These are phyloP conservation scores for Hemisphaericaspora xylofermentans DNA, from an alignment of 1,139 yeast genomes.

Conservation along the genomic window DNA sequence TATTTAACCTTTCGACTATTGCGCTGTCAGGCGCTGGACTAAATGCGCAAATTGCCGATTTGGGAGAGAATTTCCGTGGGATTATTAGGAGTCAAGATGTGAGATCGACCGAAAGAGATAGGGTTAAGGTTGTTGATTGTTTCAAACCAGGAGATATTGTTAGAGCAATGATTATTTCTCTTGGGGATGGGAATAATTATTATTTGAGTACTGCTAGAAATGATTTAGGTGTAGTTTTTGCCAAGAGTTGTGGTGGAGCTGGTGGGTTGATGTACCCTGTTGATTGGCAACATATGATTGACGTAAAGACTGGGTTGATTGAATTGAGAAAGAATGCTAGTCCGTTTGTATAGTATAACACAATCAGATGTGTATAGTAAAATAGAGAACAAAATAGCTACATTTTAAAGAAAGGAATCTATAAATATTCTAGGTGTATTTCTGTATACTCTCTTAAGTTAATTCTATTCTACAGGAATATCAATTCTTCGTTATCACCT, in stretches of 20 bases:
- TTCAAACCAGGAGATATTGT: conserved; percentile 93
- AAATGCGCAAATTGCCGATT: conserved; percentile 53
- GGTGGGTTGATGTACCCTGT: conserved; percentile 86
- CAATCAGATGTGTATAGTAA: neutral
- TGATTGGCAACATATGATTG: conserved; percentile 95
- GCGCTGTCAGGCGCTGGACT: conserved; percentile 39
- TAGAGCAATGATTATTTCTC: conserved; percentile 74
- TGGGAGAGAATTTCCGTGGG: conserved; percentile 92
- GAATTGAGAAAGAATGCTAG: conserved; percentile 92
- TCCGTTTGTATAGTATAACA: conserved; percentile 47
- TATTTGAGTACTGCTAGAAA: conserved; percentile 87
- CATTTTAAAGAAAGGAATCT: neutral
- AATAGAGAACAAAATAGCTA: neutral
- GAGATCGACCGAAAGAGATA: conserved; percentile 87
- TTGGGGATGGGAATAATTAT: conserved; percentile 93
- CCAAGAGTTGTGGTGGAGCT: conserved; percentile 64
- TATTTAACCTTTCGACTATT: conserved; percentile 41
- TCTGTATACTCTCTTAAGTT: neutral
- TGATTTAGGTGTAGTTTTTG: conserved; percentile 92
- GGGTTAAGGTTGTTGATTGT: conserved; percentile 72
- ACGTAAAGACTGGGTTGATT: conserved; percentile 66
- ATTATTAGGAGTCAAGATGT: conserved; percentile 86
- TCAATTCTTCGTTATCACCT: conserved; percentile 47
- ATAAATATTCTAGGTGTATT: neutral
- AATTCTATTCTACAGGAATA: conserved; percentile 32